phyloP scores from a whole-genome alignment of 2,329 filamentous ascomycete genomes.

The Aspergillus persii region DNA sequence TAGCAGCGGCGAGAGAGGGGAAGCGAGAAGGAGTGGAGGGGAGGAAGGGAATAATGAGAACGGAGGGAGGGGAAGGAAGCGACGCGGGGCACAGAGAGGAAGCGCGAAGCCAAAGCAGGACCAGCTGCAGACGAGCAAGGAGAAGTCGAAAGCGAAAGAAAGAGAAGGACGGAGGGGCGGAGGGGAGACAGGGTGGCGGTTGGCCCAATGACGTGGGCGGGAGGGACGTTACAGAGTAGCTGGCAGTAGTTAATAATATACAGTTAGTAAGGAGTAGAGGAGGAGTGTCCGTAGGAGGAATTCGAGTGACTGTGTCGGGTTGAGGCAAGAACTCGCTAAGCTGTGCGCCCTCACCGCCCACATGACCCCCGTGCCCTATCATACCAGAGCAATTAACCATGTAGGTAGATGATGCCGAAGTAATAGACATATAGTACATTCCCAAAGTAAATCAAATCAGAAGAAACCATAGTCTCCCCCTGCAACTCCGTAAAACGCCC shows the following conservation, averaged over 20 bases:
- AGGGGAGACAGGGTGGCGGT: constrained; percentile 11
- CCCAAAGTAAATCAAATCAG: neutral
- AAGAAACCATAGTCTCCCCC: neutral
- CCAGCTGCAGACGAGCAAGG: constrained; percentile 62
- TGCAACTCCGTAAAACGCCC: neutral
- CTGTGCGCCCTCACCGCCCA: constrained; percentile 24
- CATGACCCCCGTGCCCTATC: constrained; percentile 23
- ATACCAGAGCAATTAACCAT: no score
- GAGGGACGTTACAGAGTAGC: neutral
- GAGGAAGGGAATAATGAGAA: constrained; percentile 46
- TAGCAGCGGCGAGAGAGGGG: constrained; percentile 46
- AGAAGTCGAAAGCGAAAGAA: constrained; percentile 54
- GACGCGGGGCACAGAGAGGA: constrained; percentile 21
- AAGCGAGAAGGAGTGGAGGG: constrained; percentile 44
- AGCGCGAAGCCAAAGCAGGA: constrained; percentile 52
- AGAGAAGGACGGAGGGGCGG: constrained; percentile 36
- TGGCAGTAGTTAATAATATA: neutral
- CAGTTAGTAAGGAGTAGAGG: neutral
- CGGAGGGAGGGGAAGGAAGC: constrained; percentile 40
- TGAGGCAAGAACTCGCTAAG: neutral
- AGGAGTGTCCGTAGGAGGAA: neutral
- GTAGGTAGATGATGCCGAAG: no score
- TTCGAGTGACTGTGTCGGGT: no score
- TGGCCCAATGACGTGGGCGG: neutral
- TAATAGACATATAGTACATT: neutral